These are phyloP conservation scores for Naganishia vaughanmartiniae DNA, from an alignment of 768 basidiomycete species.

Conservation along the genomic window DNA sequence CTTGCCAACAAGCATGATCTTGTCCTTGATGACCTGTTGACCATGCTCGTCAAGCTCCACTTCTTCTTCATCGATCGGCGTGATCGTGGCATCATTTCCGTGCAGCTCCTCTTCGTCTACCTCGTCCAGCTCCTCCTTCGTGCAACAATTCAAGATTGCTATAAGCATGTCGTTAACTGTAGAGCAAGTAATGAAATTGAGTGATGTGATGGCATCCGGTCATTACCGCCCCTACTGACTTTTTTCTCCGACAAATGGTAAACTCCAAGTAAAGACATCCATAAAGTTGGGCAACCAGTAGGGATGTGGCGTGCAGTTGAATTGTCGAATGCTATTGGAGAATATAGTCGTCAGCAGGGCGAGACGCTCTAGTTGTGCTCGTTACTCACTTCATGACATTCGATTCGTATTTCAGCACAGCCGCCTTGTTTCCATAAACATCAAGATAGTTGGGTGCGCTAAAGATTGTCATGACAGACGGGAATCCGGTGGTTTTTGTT, in stretches of 20 bases:
- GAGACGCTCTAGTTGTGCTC: background rate
- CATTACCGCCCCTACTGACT: conserved; percentile 58
- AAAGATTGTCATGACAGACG: conserved; percentile 99
- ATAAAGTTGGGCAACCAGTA: conserved; percentile 99
- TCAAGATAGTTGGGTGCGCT: conserved; percentile 97
- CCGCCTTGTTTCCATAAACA: conserved; percentile 98
- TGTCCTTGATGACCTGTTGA: conserved; percentile 85
- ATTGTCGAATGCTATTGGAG: conserved; percentile 70
- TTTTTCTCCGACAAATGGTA: conserved; percentile 97
- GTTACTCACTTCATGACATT: conserved; percentile 81
- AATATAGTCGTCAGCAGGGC: background rate
- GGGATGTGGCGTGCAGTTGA: conserved; percentile 87
- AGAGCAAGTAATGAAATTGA: background rate
- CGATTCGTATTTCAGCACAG: conserved; percentile 97
- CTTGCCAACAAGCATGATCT: conserved; percentile 94
- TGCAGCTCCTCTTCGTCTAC: conserved; percentile 59
- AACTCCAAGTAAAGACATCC: conserved; percentile 98
- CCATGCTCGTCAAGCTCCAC: conserved; percentile 71
- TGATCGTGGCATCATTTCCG: conserved; percentile 28
- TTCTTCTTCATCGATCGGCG: conserved; percentile 59
- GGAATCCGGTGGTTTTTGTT: conserved; percentile 95
- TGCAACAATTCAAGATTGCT: conserved; percentile 90
- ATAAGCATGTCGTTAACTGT: conserved; percentile 98
- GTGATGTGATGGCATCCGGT: background rate
- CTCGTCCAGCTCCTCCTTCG: conserved; percentile 93